Evolutionary conservation across 495 filamentous ascomycete species (phyloP).

Genomic region (Hypoxylon trugodes): DNA sequence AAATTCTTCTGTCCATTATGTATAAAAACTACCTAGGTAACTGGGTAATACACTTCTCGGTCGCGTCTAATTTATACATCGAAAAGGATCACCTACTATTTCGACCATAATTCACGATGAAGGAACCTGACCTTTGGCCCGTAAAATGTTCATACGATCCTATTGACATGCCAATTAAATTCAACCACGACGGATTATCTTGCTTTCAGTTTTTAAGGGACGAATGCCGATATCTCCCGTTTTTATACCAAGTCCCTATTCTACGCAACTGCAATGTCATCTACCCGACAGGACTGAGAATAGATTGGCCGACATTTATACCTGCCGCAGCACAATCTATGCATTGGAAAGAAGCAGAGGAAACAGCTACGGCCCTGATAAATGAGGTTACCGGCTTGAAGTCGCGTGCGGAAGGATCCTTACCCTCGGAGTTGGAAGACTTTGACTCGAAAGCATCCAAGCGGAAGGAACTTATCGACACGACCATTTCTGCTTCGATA

Average conservation of each 20-base stretch:
- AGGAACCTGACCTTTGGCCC: neutral
- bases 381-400: neutral
- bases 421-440: conserved; percentile 6
- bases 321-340: conserved; percentile 14
- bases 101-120: too few relatives aligned
- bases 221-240: neutral
- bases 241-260: neutral
- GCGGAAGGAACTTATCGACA: conserved; percentile 9
- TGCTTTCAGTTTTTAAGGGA: conserved; percentile 10
- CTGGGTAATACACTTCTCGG: too few relatives aligned
- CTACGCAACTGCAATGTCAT: conserved; percentile 14
- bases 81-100: too few relatives aligned
- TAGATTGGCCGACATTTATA: conserved; percentile 17
- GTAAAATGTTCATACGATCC: neutral
- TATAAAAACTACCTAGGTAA: too few relatives aligned
- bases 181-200: too few relatives aligned
- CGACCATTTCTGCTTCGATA: conserved; percentile 4
- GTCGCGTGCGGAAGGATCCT: conserved; percentile 3
- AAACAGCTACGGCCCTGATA: conserved; percentile 1
- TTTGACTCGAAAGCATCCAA: conserved; percentile 13
- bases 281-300: neutral
- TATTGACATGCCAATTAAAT: neutral
- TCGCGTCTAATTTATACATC: too few relatives aligned
- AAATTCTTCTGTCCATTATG: too few relatives aligned
- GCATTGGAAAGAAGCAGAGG: conserved; percentile 14